Evolutionary conservation across 2,329 filamentous ascomycete species (phyloP).

Genomic region (Colletotrichum aenigma): DNA sequence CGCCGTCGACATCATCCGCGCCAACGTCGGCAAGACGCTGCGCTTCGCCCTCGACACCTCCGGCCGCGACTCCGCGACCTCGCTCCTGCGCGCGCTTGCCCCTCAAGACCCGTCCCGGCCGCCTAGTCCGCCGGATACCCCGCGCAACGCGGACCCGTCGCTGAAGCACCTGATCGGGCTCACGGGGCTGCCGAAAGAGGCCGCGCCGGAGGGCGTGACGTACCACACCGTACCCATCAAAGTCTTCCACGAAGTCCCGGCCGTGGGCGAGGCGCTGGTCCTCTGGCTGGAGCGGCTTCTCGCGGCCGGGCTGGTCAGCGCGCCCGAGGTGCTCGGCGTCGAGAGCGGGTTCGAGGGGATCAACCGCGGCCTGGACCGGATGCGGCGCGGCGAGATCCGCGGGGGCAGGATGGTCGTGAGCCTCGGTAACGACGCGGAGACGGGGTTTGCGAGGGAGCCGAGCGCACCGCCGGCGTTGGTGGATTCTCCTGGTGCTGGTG

Average conservation of each 20-base stretch:
- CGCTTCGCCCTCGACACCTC: constrained; percentile 73
- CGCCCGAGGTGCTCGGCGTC: constrained; percentile 69
- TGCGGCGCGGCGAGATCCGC: constrained; percentile 69
- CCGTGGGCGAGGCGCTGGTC: constrained; percentile 66
- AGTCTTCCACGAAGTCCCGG: constrained; percentile 71
- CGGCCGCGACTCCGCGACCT: constrained; percentile 65
- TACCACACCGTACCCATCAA: constrained; percentile 77
- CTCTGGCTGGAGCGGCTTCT: constrained; percentile 73
- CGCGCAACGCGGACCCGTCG: constrained; percentile 29
- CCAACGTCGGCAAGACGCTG: constrained; percentile 60
- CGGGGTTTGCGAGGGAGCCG: background rate
- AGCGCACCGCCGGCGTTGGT: background rate
- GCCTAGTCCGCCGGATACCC: constrained; percentile 41
- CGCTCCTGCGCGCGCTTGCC: constrained; percentile 59
- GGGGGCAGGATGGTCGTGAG: constrained; percentile 72
- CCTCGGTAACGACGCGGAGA: background rate
- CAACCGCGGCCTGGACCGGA: constrained; percentile 69
- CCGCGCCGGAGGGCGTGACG: constrained; percentile 45
- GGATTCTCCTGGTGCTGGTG: background rate
- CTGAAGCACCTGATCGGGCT: constrained; percentile 68
- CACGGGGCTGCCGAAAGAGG: constrained; percentile 67
- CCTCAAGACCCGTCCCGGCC: constrained; percentile 29
- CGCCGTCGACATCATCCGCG: constrained; percentile 68
- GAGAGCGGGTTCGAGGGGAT: constrained; percentile 68
- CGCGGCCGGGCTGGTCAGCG: constrained; percentile 51